Base-by-base conservation (phyloP, 305 asterid genomes). In the Striga hermonthica region DNA sequence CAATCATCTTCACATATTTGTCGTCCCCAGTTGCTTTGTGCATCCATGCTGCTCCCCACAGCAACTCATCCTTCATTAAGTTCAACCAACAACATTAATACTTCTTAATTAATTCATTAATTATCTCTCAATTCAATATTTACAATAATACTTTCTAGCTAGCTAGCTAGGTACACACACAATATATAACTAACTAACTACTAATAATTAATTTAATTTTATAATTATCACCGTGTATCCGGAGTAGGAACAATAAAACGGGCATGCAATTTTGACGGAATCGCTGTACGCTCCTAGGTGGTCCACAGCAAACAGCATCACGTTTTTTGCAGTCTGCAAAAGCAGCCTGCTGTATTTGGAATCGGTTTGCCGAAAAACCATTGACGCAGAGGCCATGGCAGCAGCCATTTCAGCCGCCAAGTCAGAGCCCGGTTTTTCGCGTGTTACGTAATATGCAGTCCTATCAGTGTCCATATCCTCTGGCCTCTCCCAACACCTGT, bases 371-470 rank as follows among this genome's bases (percentile, higher is more conserved):
- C 86, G 75, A 65, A 92, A 92, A 36, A 86, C 98, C 8, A 92
- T 31, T 7, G 97, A 89, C 5, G 98, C 97, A 0, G 98, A 85
- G 0, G 98, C 98, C 59, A 92, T 67, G 4, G 98, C 97, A 0
- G 98, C 97, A 0, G 98, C 97, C 0, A 94, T 92, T 72, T 92
- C 98, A 3, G 79, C 98, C 0, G 97, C 97, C 2, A 92, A 96
- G 48, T 92, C 98, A 0, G 98, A 87, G 4, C 98, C 98, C 0
- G 97, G 98, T 53, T 84, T 87, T 58, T 11, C 34, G 0, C 84
- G 57, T 0, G 96, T 84, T 8, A 92, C 93, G 0, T 71, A 87
- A 59, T 80, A 92, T 2, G 84, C 91, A 16, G 50, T 78, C 16
- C 98, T 71, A 3, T 64, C 10, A 0, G 97, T 83, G 82, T 89